These are phyloP conservation scores for Saksenaea vasiformis DNA, from an alignment of 371 early-diverging fungal genomes.

Conservation along the genomic window DNA sequence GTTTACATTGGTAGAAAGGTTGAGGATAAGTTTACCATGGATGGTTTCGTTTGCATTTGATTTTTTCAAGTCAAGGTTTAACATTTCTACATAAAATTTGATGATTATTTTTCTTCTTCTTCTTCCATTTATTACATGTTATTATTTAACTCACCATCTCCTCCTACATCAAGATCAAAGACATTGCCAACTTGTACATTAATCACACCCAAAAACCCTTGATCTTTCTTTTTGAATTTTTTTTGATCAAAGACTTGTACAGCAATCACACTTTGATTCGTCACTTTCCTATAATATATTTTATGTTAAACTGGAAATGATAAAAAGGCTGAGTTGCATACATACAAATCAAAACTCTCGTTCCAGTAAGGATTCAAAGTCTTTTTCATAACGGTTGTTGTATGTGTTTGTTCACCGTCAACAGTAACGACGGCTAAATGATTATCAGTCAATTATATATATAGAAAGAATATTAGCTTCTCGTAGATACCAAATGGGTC, in stretches of 20 bases:
- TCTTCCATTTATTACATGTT: no score
- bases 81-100: slow-evolving; percentile 65
- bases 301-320: not conserved
- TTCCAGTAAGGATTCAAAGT: slow-evolving; percentile 86
- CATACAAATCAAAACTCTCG: slow-evolving; percentile 71
- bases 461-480: not conserved
- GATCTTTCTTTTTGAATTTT: slow-evolving; percentile 92
- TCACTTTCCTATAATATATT: slow-evolving; percentile 60
- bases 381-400: slow-evolving; percentile 75
- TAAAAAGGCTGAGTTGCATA: slow-evolving; percentile 4
- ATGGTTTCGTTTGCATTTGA: slow-evolving; percentile 78
- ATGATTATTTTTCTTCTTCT: no score
- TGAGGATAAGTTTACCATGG: slow-evolving; percentile 83
- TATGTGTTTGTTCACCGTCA: slow-evolving; percentile 82
- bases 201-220: slow-evolving; percentile 94
- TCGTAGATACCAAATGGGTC: slow-evolving; percentile 68
- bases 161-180: slow-evolving; percentile 73
- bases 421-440: slow-evolving; percentile 84
- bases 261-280: slow-evolving; percentile 77
- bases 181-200: slow-evolving; percentile 82
- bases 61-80: slow-evolving; percentile 85
- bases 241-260: slow-evolving; percentile 97
- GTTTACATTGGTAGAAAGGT: slow-evolving; percentile 66
- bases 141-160: slow-evolving; percentile 68
- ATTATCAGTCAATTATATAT: not conserved